These are phyloP conservation scores for Scutellaria barbata DNA, from an alignment of 257 asterid species.

Conservation along the genomic window DNA sequence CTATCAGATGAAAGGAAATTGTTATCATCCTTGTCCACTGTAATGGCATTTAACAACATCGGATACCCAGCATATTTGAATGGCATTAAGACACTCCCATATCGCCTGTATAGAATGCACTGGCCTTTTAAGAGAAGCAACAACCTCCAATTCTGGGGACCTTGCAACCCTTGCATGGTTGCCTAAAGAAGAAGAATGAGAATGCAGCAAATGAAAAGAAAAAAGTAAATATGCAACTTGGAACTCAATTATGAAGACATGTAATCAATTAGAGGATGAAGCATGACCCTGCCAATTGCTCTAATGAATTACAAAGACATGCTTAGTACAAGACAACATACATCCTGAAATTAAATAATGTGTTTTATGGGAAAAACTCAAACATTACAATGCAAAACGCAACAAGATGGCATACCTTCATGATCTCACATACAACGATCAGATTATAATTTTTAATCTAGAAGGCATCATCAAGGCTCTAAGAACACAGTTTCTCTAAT, in stretches of 20 bases:
- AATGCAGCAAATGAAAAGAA: conserved; percentile 22
- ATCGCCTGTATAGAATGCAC: conserved; percentile 89
- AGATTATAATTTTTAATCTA: background rate
- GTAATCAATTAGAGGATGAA: conserved; percentile 6
- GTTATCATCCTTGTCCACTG: conserved; percentile 86
- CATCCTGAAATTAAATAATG: background rate
- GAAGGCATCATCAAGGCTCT: conserved; percentile 11
- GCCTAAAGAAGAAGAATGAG: conserved; percentile 54
- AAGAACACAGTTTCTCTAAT: background rate
- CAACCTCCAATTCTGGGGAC: conserved; percentile 96
- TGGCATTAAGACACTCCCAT: conserved; percentile 84
- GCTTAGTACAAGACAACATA: conserved; percentile 4
- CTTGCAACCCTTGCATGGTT: conserved; percentile 97
- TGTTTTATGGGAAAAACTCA: background rate
- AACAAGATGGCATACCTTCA: background rate
- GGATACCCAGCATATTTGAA: conserved; percentile 99
- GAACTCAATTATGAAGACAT: conserved; percentile 24
- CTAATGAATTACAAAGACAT: conserved; percentile 17
- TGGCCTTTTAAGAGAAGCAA: conserved; percentile 91
- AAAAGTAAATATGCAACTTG: conserved; percentile 19
- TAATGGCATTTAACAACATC: conserved; percentile 89
- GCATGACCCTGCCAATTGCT: conserved; percentile 21
- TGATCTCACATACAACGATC: conserved; percentile 21
- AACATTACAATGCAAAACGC: background rate
- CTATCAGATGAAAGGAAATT: conserved; percentile 94